Conservation (phyloP, 345 rosid species). For the Turritis glabra region DNA sequence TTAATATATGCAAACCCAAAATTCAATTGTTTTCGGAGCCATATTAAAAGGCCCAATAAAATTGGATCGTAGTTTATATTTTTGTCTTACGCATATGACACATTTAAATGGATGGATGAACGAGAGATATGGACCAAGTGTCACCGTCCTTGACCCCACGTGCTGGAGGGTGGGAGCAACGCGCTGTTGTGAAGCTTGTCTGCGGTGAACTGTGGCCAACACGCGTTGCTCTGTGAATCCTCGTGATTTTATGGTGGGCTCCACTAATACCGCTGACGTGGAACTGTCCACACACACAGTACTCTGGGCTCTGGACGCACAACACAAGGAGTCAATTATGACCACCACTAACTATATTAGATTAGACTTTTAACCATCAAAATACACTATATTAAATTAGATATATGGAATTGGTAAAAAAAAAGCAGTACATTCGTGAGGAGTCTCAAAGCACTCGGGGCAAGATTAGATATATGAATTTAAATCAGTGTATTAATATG, state of each 20-base stretch:
- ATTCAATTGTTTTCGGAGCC: neutral
- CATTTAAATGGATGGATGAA: too few relatives aligned
- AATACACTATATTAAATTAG: neutral
- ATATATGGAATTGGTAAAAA: neutral
- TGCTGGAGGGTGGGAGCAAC: conserved; percentile 25
- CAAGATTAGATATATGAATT: neutral
- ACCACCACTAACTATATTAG: neutral
- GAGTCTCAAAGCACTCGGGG: neutral
- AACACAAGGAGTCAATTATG: neutral
- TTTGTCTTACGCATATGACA: neutral
- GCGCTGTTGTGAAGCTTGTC: conserved; percentile 24
- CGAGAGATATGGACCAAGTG: neutral
- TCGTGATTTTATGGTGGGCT: conserved; percentile 12
- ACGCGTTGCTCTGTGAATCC: conserved; percentile 21
- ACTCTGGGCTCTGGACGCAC: neutral
- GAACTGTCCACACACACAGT: neutral
- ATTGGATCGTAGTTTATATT: neutral
- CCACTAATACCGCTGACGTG: conserved; percentile 20
- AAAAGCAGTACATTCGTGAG: neutral
- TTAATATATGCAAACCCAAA: neutral
- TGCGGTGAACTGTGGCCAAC: conserved; percentile 18
- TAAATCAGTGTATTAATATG: neutral
- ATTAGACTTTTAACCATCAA: neutral
- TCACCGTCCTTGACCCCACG: conserved; percentile 26
- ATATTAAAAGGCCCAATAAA: conserved; percentile 1